phyloP scores from a whole-genome alignment of 768 basidiomycete species.

The Gyrodon lividus region DNA sequence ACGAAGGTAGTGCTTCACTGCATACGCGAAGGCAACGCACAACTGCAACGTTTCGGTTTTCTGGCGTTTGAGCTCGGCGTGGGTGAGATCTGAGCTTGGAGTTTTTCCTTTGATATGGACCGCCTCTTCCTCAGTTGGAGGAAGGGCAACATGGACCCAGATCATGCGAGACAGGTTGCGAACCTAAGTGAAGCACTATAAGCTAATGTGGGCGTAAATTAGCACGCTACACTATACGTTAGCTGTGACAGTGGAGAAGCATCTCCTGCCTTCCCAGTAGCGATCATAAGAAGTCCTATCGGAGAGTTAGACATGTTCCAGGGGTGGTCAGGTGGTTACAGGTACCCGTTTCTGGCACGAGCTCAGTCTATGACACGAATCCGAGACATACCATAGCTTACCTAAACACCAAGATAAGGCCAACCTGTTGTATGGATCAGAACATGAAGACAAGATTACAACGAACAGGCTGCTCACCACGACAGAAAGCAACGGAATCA shows the following conservation, averaged over 20 bases:
- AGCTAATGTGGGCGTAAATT: background rate
- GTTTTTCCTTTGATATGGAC: slow-evolving; percentile 51
- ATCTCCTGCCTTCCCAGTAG: slow-evolving; percentile 87
- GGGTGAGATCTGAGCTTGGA: slow-evolving; percentile 43
- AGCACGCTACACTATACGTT: slow-evolving; percentile 39
- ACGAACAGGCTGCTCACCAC: slow-evolving; percentile 56
- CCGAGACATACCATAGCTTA: slow-evolving; percentile 27
- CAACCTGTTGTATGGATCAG: slow-evolving; percentile 52
- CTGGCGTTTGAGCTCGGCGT: slow-evolving; percentile 52
- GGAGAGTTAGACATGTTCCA: slow-evolving; percentile 10
- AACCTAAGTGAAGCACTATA: slow-evolving; percentile 34
- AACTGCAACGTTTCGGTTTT: slow-evolving; percentile 75
- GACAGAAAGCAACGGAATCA: slow-evolving; percentile 85
- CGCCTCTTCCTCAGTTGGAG: slow-evolving; percentile 49
- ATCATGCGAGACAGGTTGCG: slow-evolving; percentile 76
- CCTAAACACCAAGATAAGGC: slow-evolving; percentile 87
- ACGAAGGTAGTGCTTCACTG: slow-evolving; percentile 79
- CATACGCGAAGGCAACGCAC: slow-evolving; percentile 66
- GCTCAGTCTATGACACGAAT: background rate
- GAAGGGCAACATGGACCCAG: slow-evolving; percentile 77
- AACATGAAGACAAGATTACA: background rate
- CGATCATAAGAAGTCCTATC: slow-evolving; percentile 80
- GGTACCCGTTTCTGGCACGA: slow-evolving; percentile 60
- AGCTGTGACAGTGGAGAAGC: slow-evolving; percentile 69
- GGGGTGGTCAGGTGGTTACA: background rate